Conservation (phyloP, 257 asterid species). For the Ophiorrhiza pumila region DNA sequence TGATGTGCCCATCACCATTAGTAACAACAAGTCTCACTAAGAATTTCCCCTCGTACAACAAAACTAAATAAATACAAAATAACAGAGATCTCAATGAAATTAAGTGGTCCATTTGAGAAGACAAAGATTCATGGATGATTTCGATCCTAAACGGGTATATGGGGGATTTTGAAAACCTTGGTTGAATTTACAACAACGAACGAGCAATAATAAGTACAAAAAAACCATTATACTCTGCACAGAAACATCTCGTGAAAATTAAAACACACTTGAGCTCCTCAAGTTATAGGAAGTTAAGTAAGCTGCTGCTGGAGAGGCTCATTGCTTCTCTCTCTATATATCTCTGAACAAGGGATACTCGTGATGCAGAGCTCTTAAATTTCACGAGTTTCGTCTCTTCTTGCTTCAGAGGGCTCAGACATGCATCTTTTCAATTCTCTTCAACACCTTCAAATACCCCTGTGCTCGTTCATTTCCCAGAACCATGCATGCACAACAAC, state of each 20-base stretch:
- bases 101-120: conserved; percentile 14
- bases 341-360: conserved; percentile 58
- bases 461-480: neutral
- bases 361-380: conserved; percentile 77
- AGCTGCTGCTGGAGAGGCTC: neutral
- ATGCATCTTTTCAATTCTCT: conserved; percentile 25
- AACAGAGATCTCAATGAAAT: neutral
- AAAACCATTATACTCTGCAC: neutral
- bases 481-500: conserved; percentile 33
- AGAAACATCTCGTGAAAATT: conserved; percentile 25
- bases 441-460: conserved; percentile 66
- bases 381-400: conserved; percentile 64
- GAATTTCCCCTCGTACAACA: neutral
- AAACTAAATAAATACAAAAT: neutral
- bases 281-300: neutral
- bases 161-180: neutral
- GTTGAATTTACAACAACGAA: neutral
- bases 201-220: neutral
- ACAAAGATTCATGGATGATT: conserved; percentile 6
- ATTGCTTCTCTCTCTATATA: conserved; percentile 11
- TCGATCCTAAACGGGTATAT: neutral
- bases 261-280: conserved; percentile 9
- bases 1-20: neutral
- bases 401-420: conserved; percentile 31
- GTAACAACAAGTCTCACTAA: neutral